These are phyloP conservation scores for Carpinus viminea DNA, from an alignment of 306 rosid genomes.

Conservation along the genomic window DNA sequence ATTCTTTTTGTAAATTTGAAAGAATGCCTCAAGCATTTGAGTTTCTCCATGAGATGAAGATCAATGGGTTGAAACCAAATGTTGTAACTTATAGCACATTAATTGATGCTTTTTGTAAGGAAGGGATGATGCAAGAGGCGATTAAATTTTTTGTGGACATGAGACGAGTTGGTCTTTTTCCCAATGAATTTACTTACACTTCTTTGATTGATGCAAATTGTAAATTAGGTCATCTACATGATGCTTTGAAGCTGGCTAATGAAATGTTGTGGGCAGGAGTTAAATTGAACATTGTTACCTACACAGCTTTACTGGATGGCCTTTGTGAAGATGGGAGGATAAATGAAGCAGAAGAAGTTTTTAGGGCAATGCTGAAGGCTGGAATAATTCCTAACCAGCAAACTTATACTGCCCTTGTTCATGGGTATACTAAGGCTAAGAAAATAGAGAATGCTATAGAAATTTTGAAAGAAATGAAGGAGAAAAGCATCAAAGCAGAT, in stretches of 20 bases:
- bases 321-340: conserved; percentile 77
- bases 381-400: conserved; percentile 64
- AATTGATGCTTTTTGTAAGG: conserved; percentile 91
- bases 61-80: conserved; percentile 59
- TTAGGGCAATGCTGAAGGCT: conserved; percentile 52
- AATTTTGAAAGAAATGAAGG: conserved; percentile 65
- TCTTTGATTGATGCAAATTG: conserved; percentile 88
- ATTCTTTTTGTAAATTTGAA: conserved; percentile 77
- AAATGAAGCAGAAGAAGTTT: conserved; percentile 78
- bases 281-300: conserved; percentile 58
- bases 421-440: conserved; percentile 76
- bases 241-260: conserved; percentile 65
- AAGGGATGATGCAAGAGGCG: conserved; percentile 80
- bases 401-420: conserved; percentile 67
- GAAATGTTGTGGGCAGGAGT: conserved; percentile 76
- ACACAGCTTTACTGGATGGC: conserved; percentile 74
- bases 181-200: conserved; percentile 86
- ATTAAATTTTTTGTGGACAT: conserved; percentile 77
- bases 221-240: conserved; percentile 64
- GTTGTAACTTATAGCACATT: conserved; percentile 88
- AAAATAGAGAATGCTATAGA: conserved; percentile 58
- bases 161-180: conserved; percentile 74
- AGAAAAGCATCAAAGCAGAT: conserved; percentile 65
- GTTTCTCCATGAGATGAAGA: conserved; percentile 73
- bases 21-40: conserved; percentile 67